Evolutionary conservation across 768 basidiomycete species (phyloP).

Genomic region (Amanita subjunquillea): DNA sequence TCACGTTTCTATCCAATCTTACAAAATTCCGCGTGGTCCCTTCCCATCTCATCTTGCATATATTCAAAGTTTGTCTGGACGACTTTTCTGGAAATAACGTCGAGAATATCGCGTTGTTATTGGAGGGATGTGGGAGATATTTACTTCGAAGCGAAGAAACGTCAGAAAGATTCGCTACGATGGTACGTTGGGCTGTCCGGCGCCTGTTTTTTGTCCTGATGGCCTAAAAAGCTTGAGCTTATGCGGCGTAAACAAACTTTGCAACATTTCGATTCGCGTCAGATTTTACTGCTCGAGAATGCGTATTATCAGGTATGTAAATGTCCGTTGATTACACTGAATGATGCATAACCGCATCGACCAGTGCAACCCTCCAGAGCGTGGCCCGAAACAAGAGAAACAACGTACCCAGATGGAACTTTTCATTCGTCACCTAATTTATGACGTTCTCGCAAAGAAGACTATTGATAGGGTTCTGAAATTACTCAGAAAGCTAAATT

Average conservation of each 20-base stretch:
- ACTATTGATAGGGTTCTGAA: slow-evolving; percentile 95
- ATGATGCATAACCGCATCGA: background rate
- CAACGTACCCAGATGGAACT: slow-evolving; percentile 77
- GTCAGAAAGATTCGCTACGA: slow-evolving; percentile 72
- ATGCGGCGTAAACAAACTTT: slow-evolving; percentile 92
- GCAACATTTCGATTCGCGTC: slow-evolving; percentile 88
- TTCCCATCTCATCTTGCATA: slow-evolving; percentile 84
- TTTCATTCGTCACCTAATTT: slow-evolving; percentile 94
- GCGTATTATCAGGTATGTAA: slow-evolving; percentile 85
- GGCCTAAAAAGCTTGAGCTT: slow-evolving; percentile 60
- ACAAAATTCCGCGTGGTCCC: slow-evolving; percentile 96
- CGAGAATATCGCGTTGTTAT: slow-evolving; percentile 82
- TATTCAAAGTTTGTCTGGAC: slow-evolving; percentile 95
- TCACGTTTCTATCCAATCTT: slow-evolving; percentile 78
- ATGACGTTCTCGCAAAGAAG: slow-evolving; percentile 85
- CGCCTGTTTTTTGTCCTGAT: background rate
- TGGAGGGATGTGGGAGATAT: slow-evolving; percentile 93
- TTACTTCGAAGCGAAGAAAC: slow-evolving; percentile 84
- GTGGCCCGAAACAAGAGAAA: slow-evolving; percentile 78
- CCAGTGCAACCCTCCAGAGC: slow-evolving; percentile 95
- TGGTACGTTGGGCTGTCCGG: slow-evolving; percentile 40
- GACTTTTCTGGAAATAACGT: slow-evolving; percentile 90
- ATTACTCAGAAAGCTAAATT: slow-evolving; percentile 87
- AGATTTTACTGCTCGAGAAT: slow-evolving; percentile 86
- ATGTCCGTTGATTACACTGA: background rate